Conservation (phyloP, 306 rosid genomes). For the Cyamopsis tetragonoloba region DNA sequence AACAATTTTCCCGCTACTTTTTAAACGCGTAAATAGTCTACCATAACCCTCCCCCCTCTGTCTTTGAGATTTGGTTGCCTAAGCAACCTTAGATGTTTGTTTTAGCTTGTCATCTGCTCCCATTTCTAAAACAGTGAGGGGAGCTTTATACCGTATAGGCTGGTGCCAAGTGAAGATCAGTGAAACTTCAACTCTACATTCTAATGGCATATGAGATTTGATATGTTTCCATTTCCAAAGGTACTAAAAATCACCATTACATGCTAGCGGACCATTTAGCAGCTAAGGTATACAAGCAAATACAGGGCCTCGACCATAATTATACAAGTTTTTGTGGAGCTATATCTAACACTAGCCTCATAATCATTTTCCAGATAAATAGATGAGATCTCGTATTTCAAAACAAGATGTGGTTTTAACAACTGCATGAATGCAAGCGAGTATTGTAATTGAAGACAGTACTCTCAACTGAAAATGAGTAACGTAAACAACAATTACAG, state of each 20-base stretch:
- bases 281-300: background rate
- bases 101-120: background rate
- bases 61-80: background rate
- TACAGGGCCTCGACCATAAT: background rate
- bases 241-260: background rate
- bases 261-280: background rate
- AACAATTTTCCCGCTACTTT: background rate
- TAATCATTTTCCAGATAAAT: too few relatives aligned
- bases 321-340: background rate
- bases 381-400: slow-evolving; percentile 7
- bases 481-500: background rate
- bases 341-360: background rate
- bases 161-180: background rate
- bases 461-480: too few relatives aligned
- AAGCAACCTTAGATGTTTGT: background rate
- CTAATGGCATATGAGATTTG: background rate
- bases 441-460: too few relatives aligned
- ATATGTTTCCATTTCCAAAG: background rate
- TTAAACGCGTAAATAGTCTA: background rate
- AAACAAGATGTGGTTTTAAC: background rate
- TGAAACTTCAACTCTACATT: too few relatives aligned
- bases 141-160: background rate
- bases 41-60: background rate
- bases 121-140: too few relatives aligned
- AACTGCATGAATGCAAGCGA: background rate